Conservation (phyloP, 306 rosid species). For the Vigna radiata region DNA sequence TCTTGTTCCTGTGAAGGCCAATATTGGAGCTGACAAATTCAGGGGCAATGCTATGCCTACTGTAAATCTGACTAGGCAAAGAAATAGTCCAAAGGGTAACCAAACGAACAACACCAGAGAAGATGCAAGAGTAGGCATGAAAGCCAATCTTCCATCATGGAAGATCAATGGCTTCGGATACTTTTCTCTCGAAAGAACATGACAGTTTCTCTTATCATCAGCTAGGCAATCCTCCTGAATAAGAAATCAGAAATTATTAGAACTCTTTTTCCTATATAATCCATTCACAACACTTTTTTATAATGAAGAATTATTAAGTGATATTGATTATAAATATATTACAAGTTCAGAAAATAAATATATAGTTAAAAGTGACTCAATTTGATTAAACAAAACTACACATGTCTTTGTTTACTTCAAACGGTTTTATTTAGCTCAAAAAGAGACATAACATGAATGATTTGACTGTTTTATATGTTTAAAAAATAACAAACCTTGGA, state of each 20-base stretch:
- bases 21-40: slow-evolving; percentile 54
- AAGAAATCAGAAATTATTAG: no score
- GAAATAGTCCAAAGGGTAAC: slow-evolving; percentile 63
- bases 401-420: background rate
- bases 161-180: slow-evolving; percentile 67
- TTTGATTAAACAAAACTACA: background rate
- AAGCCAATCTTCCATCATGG: slow-evolving; percentile 83
- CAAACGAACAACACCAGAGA: slow-evolving; percentile 61
- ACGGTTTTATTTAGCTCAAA: background rate
- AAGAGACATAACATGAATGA: background rate
- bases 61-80: slow-evolving; percentile 52
- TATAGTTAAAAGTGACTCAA: background rate
- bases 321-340: no score
- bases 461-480: background rate
- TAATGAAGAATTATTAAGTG: no score
- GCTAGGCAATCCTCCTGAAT: slow-evolving; percentile 54
- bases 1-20: slow-evolving; percentile 63
- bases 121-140: slow-evolving; percentile 60
- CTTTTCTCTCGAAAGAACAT: slow-evolving; percentile 57
- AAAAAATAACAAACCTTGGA: slow-evolving; percentile 55
- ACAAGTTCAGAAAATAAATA: background rate
- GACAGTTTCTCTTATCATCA: slow-evolving; percentile 60
- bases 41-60: slow-evolving; percentile 48
- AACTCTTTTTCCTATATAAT: no score
- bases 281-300: no score